phyloP scores from a whole-genome alignment of 768 basidiomycete species.

The Suillus cothurnatus region DNA sequence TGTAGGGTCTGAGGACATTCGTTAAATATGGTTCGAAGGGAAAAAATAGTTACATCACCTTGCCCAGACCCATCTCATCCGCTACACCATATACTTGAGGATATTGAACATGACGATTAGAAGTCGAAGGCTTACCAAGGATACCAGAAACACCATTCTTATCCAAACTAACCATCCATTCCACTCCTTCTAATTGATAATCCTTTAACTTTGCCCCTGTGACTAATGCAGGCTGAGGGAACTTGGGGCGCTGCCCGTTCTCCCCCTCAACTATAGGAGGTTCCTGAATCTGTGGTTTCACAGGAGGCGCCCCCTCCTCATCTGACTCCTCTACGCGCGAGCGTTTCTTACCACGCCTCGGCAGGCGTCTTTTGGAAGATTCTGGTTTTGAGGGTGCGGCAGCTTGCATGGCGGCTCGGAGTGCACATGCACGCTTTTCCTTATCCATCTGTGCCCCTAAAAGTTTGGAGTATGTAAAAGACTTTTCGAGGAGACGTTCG shows the following conservation, averaged over 20 bases:
- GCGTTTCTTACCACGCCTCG: slow-evolving; percentile 13
- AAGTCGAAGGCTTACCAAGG: slow-evolving; percentile 50
- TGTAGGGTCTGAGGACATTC: slow-evolving; percentile 73
- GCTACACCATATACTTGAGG: slow-evolving; percentile 44
- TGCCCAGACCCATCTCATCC: slow-evolving; percentile 95
- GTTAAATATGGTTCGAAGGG: slow-evolving; percentile 13
- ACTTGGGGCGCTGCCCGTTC: slow-evolving; percentile 34
- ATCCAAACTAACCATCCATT: slow-evolving; percentile 92
- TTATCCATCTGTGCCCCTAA: slow-evolving; percentile 78
- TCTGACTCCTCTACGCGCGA: slow-evolving; percentile 12
- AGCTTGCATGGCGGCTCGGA: slow-evolving; percentile 32
- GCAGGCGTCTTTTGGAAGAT: slow-evolving; percentile 11
- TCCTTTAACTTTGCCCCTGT: slow-evolving; percentile 86
- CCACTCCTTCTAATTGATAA: slow-evolving; percentile 92
- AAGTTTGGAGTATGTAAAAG: slow-evolving; percentile 71
- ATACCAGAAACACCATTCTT: slow-evolving; percentile 86
- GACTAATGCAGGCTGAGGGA: slow-evolving; percentile 75
- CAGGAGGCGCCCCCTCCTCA: slow-evolving; percentile 25
- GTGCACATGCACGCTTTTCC: slow-evolving; percentile 36
- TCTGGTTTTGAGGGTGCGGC: slow-evolving; percentile 9
- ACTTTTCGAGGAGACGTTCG: slow-evolving; percentile 72
- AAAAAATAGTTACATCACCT: slow-evolving; percentile 44
- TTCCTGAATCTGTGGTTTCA: not conserved
- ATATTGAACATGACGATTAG: slow-evolving; percentile 17
- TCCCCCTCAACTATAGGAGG: not conserved